These are phyloP conservation scores for Penicillium nucicola DNA, from an alignment of 495 filamentous ascomycete genomes.

Conservation along the genomic window DNA sequence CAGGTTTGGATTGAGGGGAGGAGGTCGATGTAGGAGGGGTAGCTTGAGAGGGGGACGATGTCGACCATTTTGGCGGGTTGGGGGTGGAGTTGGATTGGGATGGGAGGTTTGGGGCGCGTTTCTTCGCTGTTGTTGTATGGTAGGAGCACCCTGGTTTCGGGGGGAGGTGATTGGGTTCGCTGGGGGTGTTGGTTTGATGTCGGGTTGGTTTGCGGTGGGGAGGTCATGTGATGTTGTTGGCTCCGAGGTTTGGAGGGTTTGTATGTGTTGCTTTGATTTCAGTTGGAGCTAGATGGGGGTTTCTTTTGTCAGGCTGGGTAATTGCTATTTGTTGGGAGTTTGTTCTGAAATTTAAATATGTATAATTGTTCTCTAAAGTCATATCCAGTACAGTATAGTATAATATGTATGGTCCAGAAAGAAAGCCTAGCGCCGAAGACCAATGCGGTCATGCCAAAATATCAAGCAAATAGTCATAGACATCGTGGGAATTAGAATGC, in stretches of 20 bases:
- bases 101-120: not conserved
- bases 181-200: not conserved
- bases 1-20: slow-evolving; percentile 96
- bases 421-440: slow-evolving; percentile 3
- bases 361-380: not conserved
- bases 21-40: slow-evolving; percentile 52
- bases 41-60: slow-evolving; percentile 47
- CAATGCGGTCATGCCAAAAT: slow-evolving; percentile 1
- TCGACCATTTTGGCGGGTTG: slow-evolving; percentile 43
- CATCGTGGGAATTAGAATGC: slow-evolving; percentile 21
- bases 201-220: slow-evolving; percentile 8
- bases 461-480: slow-evolving; percentile 2
- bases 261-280: no score
- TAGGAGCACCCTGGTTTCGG: not conserved
- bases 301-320: no score
- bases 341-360: not conserved
- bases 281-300: no score
- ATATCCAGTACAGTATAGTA: not conserved
- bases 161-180: not conserved
- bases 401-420: slow-evolving; percentile 1
- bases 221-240: slow-evolving; percentile 13
- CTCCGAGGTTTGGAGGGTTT: no score
- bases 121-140: not conserved
- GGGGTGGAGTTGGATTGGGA: not conserved
- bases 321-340: no score